These are phyloP conservation scores for Fusarium hostae DNA, from an alignment of 2,329 filamentous ascomycete species.

Conservation along the genomic window DNA sequence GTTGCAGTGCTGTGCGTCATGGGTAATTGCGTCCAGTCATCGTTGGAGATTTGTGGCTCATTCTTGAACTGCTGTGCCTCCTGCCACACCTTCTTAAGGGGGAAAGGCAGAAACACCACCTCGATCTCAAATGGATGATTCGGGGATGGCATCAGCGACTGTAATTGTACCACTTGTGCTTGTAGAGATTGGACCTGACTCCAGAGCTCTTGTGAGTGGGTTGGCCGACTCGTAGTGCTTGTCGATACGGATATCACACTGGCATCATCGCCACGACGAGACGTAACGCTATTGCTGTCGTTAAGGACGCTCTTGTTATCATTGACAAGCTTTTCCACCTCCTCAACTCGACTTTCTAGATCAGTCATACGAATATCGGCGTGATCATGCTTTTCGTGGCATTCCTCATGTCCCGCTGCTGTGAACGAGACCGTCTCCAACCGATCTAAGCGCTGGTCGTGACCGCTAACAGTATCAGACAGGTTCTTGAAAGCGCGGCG, in stretches of 20 bases:
- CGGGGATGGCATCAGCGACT: slow-evolving; percentile 70
- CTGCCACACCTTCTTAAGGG: slow-evolving; percentile 66
- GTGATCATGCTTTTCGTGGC: slow-evolving; percentile 74
- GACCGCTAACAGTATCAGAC: slow-evolving; percentile 65
- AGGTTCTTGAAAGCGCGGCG: slow-evolving; percentile 58
- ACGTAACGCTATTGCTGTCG: slow-evolving; percentile 57
- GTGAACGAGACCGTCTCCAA: slow-evolving; percentile 79
- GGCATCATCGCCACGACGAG: slow-evolving; percentile 55
- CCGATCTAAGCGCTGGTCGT: slow-evolving; percentile 73
- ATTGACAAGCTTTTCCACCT: slow-evolving; percentile 65
- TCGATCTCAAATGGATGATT: slow-evolving; percentile 78
- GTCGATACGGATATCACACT: slow-evolving; percentile 61
- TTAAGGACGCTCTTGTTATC: slow-evolving; percentile 57
- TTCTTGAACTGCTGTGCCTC: slow-evolving; percentile 59
- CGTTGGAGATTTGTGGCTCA: slow-evolving; percentile 51
- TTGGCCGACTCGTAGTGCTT: slow-evolving; percentile 53
- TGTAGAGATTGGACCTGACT: slow-evolving; percentile 62
- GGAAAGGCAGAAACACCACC: slow-evolving; percentile 79
- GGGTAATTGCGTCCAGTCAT: slow-evolving; percentile 67
- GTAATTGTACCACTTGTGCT: slow-evolving; percentile 65
- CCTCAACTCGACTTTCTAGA: slow-evolving; percentile 71
- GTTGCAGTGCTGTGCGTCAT: slow-evolving; percentile 58
- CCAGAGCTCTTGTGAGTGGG: slow-evolving; percentile 59
- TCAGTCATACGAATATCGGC: slow-evolving; percentile 75
- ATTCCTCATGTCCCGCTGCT: slow-evolving; percentile 73